A percentile compares a stretch with the other conserved stretches of the same genome.
phyloP scores from a whole-genome alignment of 805 yeast species.

The Kuraishia floccosa region DNA sequence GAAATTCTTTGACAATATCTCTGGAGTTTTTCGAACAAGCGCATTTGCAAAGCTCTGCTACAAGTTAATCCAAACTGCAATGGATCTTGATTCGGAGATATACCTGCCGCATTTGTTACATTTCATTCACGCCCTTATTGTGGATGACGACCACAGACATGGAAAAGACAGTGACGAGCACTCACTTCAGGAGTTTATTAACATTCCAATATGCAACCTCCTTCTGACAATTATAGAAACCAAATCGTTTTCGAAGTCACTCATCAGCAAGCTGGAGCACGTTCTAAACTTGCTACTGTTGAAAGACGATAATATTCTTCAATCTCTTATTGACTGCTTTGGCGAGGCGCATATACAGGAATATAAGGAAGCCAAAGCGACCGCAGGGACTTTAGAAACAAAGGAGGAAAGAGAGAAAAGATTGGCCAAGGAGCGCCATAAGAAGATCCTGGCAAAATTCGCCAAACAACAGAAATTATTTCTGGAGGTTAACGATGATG shows the following conservation, averaged over 20 bases:
- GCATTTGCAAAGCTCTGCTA: constrained; percentile 46
- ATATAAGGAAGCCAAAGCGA: constrained; percentile 35
- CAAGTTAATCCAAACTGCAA: constrained; percentile 43
- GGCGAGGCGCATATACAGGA: constrained; percentile 41
- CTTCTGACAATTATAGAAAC: constrained; percentile 40
- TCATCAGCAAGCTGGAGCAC: constrained; percentile 43
- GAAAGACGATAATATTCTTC: constrained; percentile 37
- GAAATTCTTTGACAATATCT: constrained; percentile 28
- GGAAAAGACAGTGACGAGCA: constrained; percentile 24
- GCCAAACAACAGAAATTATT: constrained; percentile 39
- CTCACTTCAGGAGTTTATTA: constrained; percentile 22
- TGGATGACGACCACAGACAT: constrained; percentile 8
- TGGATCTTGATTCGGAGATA: constrained; percentile 38
- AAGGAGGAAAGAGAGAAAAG: constrained; percentile 44
- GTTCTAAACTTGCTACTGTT: constrained; percentile 38
- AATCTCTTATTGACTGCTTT: constrained; percentile 40
- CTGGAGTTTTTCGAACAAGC: constrained; percentile 36
- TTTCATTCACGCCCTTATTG: constrained; percentile 51
- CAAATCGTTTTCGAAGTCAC: constrained; percentile 31
- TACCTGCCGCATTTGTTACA: constrained; percentile 54
- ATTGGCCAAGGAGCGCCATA: constrained; percentile 51
- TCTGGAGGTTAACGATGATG: constrained; percentile 23
- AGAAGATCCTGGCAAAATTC: constrained; percentile 50
- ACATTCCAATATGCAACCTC: constrained; percentile 44
- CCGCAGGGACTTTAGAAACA: constrained; percentile 33